Evolutionary conservation across 1,284 basidiomycete species (phyloP).

Genomic region (Boletus smithii): DNA sequence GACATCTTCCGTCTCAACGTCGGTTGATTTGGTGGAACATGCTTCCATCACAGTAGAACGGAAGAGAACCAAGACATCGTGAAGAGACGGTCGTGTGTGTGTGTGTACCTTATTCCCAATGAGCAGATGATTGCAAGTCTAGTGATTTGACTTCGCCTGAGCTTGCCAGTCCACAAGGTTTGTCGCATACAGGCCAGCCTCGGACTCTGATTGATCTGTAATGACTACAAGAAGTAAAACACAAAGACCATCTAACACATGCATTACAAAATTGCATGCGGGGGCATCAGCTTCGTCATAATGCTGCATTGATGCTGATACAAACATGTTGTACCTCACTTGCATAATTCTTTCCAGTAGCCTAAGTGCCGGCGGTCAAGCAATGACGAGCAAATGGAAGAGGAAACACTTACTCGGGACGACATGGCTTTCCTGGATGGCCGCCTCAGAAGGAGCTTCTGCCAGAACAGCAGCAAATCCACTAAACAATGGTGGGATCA

Average conservation of each 20-base stretch:
- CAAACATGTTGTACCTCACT: conserved; percentile 5
- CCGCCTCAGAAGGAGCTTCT: conserved; percentile 17
- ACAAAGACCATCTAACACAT: neutral
- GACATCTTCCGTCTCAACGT: conserved; percentile 89
- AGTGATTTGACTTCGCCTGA: neutral
- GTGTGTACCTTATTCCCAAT: conserved; percentile 19
- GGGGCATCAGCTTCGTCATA: too few relatives aligned
- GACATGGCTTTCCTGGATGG: conserved; percentile 12
- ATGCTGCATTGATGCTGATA: neutral
- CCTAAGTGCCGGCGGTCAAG: conserved; percentile 4
- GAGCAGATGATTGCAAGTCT: conserved; percentile 9
- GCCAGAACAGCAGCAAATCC: conserved; percentile 23
- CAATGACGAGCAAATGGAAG: neutral
- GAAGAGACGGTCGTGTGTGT: conserved; percentile 2
- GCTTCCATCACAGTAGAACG: conserved; percentile 1
- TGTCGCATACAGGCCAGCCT: neutral
- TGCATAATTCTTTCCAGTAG: conserved; percentile 21
- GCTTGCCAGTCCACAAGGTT: neutral
- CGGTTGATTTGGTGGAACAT: conserved; percentile 33
- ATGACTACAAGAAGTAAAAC: conserved; percentile 3
- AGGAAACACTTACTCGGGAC: conserved; percentile 10
- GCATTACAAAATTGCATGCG: neutral
- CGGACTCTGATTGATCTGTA: neutral
- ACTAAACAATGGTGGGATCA: conserved; percentile 8
- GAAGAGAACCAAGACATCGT: conserved; percentile 1